Evolutionary conservation across 2,329 filamentous ascomycete genomes (phyloP).

Genomic region (Claviceps spartinae): DNA sequence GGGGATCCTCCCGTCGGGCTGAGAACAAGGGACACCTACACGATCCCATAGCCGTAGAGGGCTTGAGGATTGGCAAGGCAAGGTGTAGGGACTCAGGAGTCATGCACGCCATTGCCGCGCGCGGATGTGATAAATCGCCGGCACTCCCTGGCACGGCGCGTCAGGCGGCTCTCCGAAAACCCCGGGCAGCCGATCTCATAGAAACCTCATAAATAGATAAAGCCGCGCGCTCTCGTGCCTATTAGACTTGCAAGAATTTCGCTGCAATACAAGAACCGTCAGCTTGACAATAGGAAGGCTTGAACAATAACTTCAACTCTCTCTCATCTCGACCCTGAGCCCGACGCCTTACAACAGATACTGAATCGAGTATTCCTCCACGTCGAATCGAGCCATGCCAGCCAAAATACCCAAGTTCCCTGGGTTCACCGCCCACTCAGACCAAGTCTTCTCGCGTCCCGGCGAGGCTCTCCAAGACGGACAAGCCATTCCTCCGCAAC

Average conservation of each 20-base stretch:
- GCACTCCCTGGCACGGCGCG: not conserved
- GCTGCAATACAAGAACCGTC: too few species aligned
- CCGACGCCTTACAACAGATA: not conserved
- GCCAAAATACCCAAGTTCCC: conserved; percentile 17
- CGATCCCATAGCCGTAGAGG: not conserved
- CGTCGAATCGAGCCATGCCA: not conserved
- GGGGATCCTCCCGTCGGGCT: not conserved
- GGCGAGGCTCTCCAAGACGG: conserved; percentile 14
- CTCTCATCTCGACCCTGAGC: too few species aligned
- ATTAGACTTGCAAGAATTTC: too few species aligned
- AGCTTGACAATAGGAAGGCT: too few species aligned
- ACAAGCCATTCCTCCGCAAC: conserved; percentile 1
- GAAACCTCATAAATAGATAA: not conserved
- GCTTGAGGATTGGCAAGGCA: not conserved
- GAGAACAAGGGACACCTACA: not conserved
- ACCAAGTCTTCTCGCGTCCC: conserved; percentile 32
- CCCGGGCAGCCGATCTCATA: not conserved
- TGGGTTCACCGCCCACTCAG: conserved; percentile 32
- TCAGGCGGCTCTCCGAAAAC: not conserved
- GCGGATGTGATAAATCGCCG: not conserved
- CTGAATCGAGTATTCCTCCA: too few species aligned
- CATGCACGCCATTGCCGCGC: not conserved
- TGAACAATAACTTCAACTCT: too few species aligned
- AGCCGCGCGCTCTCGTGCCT: not conserved
- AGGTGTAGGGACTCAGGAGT: not conserved